These are phyloP conservation scores for Fusarium nisikadoi DNA, from an alignment of 2,329 filamentous ascomycete genomes.

Conservation along the genomic window DNA sequence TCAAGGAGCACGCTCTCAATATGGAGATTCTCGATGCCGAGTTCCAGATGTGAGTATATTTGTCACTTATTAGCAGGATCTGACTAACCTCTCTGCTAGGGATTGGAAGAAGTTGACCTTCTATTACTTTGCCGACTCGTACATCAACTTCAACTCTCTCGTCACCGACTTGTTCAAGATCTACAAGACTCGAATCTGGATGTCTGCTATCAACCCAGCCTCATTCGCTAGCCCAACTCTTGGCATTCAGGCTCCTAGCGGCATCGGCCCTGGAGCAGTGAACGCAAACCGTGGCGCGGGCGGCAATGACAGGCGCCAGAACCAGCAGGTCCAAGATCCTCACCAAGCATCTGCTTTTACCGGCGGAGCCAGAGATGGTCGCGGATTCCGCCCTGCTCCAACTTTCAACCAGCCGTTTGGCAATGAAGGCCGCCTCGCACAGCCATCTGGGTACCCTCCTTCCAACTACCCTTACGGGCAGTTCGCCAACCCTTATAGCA, in stretches of 20 bases:
- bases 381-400: slow-evolving; percentile 53
- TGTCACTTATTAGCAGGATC: not conserved
- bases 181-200: slow-evolving; percentile 99
- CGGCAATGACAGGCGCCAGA: slow-evolving; percentile 59
- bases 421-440: slow-evolving; percentile 54
- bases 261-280: slow-evolving; percentile 74
- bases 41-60: slow-evolving; percentile 88
- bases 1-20: slow-evolving; percentile 90
- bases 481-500: slow-evolving; percentile 48
- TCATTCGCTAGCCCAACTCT: slow-evolving; percentile 86
- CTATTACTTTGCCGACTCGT: slow-evolving; percentile 97
- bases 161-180: slow-evolving; percentile 99
- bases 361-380: slow-evolving; percentile 51
- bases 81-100: slow-evolving; percentile 60
- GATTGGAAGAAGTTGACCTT: slow-evolving; percentile 99
- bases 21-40: slow-evolving; percentile 99
- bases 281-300: slow-evolving; percentile 61
- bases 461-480: slow-evolving; percentile 51
- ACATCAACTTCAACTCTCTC: slow-evolving; percentile 98
- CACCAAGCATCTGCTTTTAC: slow-evolving; percentile 52
- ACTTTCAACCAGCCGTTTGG: slow-evolving; percentile 56
- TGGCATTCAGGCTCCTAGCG: slow-evolving; percentile 75
- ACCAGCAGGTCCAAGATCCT: slow-evolving; percentile 53
- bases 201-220: slow-evolving; percentile 98
- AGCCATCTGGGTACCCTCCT: slow-evolving; percentile 50